Percentiles rank a stretch among this genome's conserved stretches.
These are phyloP conservation scores for Adenanthera pavonina DNA, from an alignment of 306 rosid species.

Conservation along the genomic window DNA sequence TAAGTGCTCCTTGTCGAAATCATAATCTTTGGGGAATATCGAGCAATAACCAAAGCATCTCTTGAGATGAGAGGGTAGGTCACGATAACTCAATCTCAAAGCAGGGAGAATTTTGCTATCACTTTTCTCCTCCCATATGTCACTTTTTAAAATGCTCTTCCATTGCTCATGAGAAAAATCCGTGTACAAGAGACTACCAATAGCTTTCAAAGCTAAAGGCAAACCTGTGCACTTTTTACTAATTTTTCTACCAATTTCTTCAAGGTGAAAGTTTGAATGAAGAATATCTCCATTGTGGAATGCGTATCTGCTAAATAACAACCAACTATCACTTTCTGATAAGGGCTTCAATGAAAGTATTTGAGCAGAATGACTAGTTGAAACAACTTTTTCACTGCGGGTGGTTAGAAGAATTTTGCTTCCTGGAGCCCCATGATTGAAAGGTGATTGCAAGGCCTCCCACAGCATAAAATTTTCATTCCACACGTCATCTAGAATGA, in stretches of 20 bases:
- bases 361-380: not conserved
- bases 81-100: constrained; percentile 36
- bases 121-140: constrained; percentile 25
- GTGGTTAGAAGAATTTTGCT: constrained; percentile 44
- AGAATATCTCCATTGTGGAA: not conserved
- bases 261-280: not conserved
- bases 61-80: constrained; percentile 39
- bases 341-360: not conserved
- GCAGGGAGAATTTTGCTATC: constrained; percentile 22
- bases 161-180: not conserved
- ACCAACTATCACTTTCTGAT: constrained; percentile 29
- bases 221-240: constrained; percentile 33
- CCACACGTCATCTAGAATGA: constrained; percentile 46
- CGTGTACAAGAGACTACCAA: constrained; percentile 37
- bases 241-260: constrained; percentile 25
- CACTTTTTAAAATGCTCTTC: constrained; percentile 13
- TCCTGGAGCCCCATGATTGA: not conserved
- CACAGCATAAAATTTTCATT: constrained; percentile 17
- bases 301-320: constrained; percentile 24
- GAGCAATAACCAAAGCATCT: constrained; percentile 52
- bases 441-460: constrained; percentile 13
- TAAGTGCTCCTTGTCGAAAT: constrained; percentile 1
- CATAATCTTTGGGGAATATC: constrained; percentile 36
- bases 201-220: constrained; percentile 43
- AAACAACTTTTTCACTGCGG: constrained; percentile 28